These are phyloP conservation scores for Xylariaceae sp. DNA, from an alignment of 2,329 filamentous ascomycete genomes.

Conservation along the genomic window DNA sequence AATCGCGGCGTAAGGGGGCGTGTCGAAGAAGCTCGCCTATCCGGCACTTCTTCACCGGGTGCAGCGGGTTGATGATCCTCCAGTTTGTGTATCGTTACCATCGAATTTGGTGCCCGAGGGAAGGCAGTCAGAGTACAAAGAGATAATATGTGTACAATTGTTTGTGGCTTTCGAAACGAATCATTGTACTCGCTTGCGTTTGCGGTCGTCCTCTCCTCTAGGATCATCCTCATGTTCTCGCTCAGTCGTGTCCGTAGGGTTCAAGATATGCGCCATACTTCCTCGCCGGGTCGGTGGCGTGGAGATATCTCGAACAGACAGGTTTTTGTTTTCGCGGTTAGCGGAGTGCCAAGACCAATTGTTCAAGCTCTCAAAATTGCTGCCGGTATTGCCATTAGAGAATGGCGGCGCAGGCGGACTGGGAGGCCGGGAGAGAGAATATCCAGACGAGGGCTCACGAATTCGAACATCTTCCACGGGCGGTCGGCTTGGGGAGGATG, in stretches of 20 bases:
- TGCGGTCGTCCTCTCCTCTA: slow-evolving; percentile 54
- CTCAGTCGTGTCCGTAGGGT: slow-evolving; percentile 53
- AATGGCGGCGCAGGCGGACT: slow-evolving; percentile 51
- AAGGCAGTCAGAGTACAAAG: slow-evolving; percentile 16
- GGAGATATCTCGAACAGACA: slow-evolving; percentile 50
- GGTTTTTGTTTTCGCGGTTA: slow-evolving; percentile 45
- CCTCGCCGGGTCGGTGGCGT: slow-evolving; percentile 52
- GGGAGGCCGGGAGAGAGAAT: slow-evolving; percentile 49
- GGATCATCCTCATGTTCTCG: slow-evolving; percentile 52
- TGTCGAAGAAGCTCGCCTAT: slow-evolving; percentile 23
- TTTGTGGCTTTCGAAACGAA: neutral
- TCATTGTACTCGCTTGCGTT: slow-evolving; percentile 55
- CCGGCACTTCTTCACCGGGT: slow-evolving; percentile 22
- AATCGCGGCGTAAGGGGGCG: slow-evolving; percentile 15
- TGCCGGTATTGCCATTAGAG: slow-evolving; percentile 44
- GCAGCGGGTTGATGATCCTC: slow-evolving; percentile 21
- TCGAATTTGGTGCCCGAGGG: slow-evolving; percentile 10
- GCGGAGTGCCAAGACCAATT: slow-evolving; percentile 53
- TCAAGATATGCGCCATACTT: slow-evolving; percentile 60
- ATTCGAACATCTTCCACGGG: slow-evolving; percentile 50
- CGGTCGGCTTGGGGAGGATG: slow-evolving; percentile 48
- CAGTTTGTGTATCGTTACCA: slow-evolving; percentile 18
- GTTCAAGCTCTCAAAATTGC: slow-evolving; percentile 44
- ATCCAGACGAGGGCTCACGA: slow-evolving; percentile 53
- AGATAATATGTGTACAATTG: slow-evolving; percentile 2